Evolutionary conservation across 2,329 filamentous ascomycete species (phyloP), one percentile per base, ranked within the genome.

Genomic region (Beauveria sp.): DNA sequence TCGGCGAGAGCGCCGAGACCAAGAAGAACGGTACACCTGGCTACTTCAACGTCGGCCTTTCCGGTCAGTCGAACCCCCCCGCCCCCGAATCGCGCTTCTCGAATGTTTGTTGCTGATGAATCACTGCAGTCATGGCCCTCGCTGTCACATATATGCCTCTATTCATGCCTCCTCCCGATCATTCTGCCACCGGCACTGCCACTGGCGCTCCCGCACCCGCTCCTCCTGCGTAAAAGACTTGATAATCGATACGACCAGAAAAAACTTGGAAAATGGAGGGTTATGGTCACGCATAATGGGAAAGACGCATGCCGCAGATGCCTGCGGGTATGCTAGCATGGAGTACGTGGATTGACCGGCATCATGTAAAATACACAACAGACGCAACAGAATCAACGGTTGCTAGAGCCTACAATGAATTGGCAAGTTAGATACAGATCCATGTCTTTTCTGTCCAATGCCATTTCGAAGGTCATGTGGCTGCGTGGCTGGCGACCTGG

Each of bases 1-100:
- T 92, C 53, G 86, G 86, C 65, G 89, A 92, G 80, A 88, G 86
- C 68, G 81, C 86, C 68, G 86, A 88, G 63, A 74, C 84, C 62
- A 83, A 80, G 75, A 87, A 85, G 73, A 86, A 77, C 63, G 76
- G 84, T 51, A 93, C 90, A 5, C 91, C 93, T 2, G 76, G 79
- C 18, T 79, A 80, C 69, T 87, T 95, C 75, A 86, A 86, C 61
- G 86, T 95, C 61, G 82, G 86, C 74, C 95, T 96, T 89, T 86
- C 90, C 22, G 70, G 89, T 91, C 79, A 69, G 86, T 82, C 30
- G 18, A 22, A n/a, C n/a, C n/a, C 22, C 22, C 22, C 22, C 22
- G 22, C 14, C 16, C 12, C 20, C 20, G 9, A 52, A 10, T 9
- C 45, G 22, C 20, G 8, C 7, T 47, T 47, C 26, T 22, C 14